Conservation (phyloP, 208 protist species). For the Wallacemonas collosoma region DNA sequence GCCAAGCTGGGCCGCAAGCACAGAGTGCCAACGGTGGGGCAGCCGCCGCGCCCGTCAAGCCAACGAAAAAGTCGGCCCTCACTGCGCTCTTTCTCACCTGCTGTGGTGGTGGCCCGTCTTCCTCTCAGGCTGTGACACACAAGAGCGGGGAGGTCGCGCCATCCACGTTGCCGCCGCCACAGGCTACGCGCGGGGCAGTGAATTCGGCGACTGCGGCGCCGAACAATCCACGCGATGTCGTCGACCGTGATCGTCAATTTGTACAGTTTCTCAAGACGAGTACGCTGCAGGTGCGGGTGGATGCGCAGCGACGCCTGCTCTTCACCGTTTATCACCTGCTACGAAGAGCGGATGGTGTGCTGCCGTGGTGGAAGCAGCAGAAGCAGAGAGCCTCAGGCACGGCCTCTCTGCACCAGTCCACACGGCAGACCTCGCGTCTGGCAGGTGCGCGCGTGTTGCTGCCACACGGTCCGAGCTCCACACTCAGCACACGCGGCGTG, state of each 20-base stretch:
- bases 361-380: conserved; percentile 25
- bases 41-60: not conserved
- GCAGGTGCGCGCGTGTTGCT: not conserved
- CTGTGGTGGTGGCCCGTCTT: conserved; percentile 24
- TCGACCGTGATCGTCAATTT: conserved; percentile 15
- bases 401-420: conserved; percentile 14
- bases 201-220: not conserved
- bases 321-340: conserved; percentile 58
- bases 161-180: not conserved
- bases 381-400: conserved; percentile 8
- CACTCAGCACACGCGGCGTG: conserved; percentile 17
- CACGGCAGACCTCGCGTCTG: not conserved
- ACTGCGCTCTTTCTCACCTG: conserved; percentile 15
- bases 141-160: not conserved
- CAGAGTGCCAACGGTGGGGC: not conserved
- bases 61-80: conserved; percentile 18
- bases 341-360: conserved; percentile 3
- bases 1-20: not conserved
- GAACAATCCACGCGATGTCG: conserved; percentile 4
- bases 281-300: conserved; percentile 31
- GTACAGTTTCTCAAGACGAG: conserved; percentile 30
- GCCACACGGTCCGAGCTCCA: not conserved
- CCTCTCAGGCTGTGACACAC: conserved; percentile 15
- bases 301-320: conserved; percentile 56
- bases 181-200: not conserved